A percentile compares a stretch with the other conserved stretches of the same genome.
Evolutionary conservation across 1,284 basidiomycete genomes (phyloP).

Genomic region (Ustilago hordei): DNA sequence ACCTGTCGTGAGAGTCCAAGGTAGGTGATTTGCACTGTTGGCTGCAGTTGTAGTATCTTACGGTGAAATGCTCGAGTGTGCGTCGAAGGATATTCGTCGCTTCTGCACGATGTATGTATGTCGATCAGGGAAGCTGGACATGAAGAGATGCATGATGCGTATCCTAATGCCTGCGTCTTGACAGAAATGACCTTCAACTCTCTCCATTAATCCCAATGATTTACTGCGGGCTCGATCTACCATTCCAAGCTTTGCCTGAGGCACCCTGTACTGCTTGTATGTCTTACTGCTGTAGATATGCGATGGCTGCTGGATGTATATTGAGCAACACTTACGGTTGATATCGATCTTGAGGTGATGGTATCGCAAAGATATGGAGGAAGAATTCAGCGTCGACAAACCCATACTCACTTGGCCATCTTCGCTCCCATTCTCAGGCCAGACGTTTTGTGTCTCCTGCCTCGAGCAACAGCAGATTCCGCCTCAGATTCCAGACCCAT

Average conservation of each 20-base stretch:
- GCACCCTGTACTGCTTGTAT: constrained; percentile 6
- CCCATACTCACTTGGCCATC: constrained; percentile 15
- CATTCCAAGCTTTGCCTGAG: neutral
- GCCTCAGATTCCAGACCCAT: neutral
- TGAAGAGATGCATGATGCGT: neutral
- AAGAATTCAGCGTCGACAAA: constrained; percentile 14
- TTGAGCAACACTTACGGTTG: constrained; percentile 38
- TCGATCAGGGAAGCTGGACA: neutral
- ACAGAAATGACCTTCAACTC: too few species aligned
- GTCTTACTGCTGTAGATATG: constrained; percentile 6
- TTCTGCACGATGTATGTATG: neutral
- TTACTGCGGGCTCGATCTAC: too few species aligned
- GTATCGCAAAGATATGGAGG: constrained; percentile 43
- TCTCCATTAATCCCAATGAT: too few species aligned
- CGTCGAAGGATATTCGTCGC: neutral
- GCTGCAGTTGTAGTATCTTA: neutral
- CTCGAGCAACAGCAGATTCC: too few species aligned
- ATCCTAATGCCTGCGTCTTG: too few species aligned
- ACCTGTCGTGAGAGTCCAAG: neutral
- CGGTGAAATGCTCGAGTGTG: neutral
- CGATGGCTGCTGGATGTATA: constrained; percentile 10
- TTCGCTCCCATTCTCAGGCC: neutral
- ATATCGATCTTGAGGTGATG: constrained; percentile 56
- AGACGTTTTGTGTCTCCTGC: too few species aligned
- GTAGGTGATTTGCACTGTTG: neutral